phyloP scores from a whole-genome alignment of 805 yeast genomes.

The Starmerella khaoyaiensis region DNA sequence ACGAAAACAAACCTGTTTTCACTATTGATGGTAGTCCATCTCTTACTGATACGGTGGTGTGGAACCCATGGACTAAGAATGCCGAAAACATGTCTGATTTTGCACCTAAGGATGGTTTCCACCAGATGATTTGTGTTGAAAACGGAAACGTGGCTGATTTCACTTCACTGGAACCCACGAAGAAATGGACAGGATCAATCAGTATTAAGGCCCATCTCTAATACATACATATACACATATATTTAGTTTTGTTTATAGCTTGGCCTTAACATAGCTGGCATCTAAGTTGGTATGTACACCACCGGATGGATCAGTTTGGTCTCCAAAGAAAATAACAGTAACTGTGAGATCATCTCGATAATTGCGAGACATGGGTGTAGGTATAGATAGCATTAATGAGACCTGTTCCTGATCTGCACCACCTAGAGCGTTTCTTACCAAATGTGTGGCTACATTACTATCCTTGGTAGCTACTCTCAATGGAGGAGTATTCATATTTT shows the following conservation, averaged over 20 bases:
- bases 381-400: constrained; percentile 76
- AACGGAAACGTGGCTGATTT: constrained; percentile 78
- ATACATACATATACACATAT: not conserved
- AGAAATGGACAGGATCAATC: constrained; percentile 48
- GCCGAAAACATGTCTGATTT: constrained; percentile 80
- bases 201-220: constrained; percentile 12
- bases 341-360: constrained; percentile 95
- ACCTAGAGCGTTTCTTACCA: constrained; percentile 87
- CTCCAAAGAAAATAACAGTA: constrained; percentile 87
- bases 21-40: constrained; percentile 42
- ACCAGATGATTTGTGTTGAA: constrained; percentile 85
- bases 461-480: constrained; percentile 44
- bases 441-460: constrained; percentile 79
- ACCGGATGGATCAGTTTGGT: constrained; percentile 23
- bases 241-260: constrained; percentile 10
- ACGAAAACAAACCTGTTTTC: constrained; percentile 56
- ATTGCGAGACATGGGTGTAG: constrained; percentile 78
- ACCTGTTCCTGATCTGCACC: constrained; percentile 80
- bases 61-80: constrained; percentile 94
- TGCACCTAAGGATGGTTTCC: constrained; percentile 70
- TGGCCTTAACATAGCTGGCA: constrained; percentile 22
- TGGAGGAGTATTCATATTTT: constrained; percentile 6
- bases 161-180: constrained; percentile 52
- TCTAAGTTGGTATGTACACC: constrained; percentile 24
- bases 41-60: constrained; percentile 64